Conservation (phyloP, 208 protist species). For the Plasmodiophora brassicae region DNA sequence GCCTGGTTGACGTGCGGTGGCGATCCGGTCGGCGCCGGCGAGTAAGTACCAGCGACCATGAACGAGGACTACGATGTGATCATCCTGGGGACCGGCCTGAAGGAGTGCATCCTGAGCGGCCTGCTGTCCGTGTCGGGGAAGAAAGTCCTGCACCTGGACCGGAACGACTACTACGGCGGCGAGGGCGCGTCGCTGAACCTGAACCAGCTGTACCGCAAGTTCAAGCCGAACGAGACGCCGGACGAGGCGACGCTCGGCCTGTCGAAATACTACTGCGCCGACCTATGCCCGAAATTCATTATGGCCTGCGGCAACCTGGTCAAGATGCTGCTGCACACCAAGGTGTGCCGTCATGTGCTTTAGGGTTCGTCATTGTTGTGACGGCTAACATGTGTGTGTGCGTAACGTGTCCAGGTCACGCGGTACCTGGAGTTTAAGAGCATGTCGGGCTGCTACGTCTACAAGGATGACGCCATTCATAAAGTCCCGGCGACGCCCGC, state of each 20-base stretch:
- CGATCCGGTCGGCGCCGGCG: no score
- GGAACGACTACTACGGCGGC: slow-evolving; percentile 99
- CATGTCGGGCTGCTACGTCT: slow-evolving; percentile 93
- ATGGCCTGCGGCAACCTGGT: slow-evolving; percentile 67
- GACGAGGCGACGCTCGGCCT: slow-evolving; percentile 50
- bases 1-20: no score
- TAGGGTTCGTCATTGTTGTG: no score
- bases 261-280: slow-evolving; percentile 93
- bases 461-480: slow-evolving; percentile 81
- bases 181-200: slow-evolving; percentile 96
- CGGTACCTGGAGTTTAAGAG: slow-evolving; percentile 98
- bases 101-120: slow-evolving; percentile 91
- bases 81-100: slow-evolving; percentile 98
- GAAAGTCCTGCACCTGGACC: slow-evolving; percentile 98
- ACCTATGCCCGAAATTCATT: slow-evolving; percentile 99
- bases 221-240: slow-evolving; percentile 45
- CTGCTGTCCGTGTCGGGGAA: slow-evolving; percentile 87
- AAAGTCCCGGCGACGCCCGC: slow-evolving; percentile 92
- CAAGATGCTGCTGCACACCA: slow-evolving; percentile 81
- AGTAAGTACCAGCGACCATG: no score
- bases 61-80: slow-evolving; percentile 89
- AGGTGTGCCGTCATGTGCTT: no score
- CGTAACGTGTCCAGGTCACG: slow-evolving; percentile 76
- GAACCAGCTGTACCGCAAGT: slow-evolving; percentile 89
- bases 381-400: slow-evolving; percentile 42